These are phyloP conservation scores for Endotrypanum monterogeii DNA, from an alignment of 208 protist species.

Conservation along the genomic window DNA sequence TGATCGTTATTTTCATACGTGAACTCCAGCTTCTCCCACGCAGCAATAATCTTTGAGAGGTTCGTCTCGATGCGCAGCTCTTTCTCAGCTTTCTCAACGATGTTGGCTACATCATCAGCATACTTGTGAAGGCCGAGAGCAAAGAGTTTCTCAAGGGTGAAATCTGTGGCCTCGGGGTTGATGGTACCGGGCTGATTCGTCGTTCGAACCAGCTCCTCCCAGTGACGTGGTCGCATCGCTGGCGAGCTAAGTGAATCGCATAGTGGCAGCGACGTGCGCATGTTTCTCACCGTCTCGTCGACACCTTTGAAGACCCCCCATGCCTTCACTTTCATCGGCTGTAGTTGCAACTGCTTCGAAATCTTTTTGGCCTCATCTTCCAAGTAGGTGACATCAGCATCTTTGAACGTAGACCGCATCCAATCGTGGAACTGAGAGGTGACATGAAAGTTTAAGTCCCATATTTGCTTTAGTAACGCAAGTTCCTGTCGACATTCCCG, in stretches of 20 bases:
- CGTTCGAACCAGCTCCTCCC: constrained; percentile 94
- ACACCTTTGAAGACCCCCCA: constrained; percentile 95
- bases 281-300: constrained; percentile 94
- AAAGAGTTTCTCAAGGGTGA: constrained; percentile 96
- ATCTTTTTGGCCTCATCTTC: constrained; percentile 95
- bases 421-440: constrained; percentile 93
- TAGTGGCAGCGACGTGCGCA: constrained; percentile 93
- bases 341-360: constrained; percentile 91
- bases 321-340: constrained; percentile 94
- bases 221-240: constrained; percentile 96
- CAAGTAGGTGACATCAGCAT: constrained; percentile 90
- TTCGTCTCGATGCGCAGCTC: constrained; percentile 97
- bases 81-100: constrained; percentile 97
- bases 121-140: constrained; percentile 97
- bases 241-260: constrained; percentile 93
- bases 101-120: constrained; percentile 96
- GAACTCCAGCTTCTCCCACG: constrained; percentile 95
- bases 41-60: constrained; percentile 95
- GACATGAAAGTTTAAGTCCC: constrained; percentile 94
- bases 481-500: constrained; percentile 91
- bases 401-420: constrained; percentile 95
- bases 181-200: constrained; percentile 91
- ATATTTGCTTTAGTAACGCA: constrained; percentile 93
- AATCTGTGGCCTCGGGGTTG: constrained; percentile 88
- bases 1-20: constrained; percentile 87